Evolutionary conservation across 306 rosid species (phyloP).

Genomic region (Fragaria ananassa): DNA sequence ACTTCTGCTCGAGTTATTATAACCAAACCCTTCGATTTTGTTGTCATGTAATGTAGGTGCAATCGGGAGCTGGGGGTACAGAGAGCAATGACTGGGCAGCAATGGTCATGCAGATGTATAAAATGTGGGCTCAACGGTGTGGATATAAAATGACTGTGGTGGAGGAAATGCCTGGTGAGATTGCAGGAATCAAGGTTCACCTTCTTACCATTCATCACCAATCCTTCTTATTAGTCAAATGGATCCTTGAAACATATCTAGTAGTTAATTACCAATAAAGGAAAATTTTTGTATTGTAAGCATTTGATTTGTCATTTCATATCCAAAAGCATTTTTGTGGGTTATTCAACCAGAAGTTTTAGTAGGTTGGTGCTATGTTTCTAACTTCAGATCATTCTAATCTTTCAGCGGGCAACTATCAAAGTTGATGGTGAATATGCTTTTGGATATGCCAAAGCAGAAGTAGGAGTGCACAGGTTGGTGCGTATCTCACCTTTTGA

Average conservation of each 20-base stretch:
- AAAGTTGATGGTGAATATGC: constrained; percentile 93
- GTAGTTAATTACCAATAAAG: not conserved
- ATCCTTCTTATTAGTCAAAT: constrained; percentile 13
- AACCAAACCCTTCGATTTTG: constrained; percentile 16
- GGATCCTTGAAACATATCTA: not conserved
- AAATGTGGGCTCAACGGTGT: constrained; percentile 68
- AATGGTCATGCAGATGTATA: constrained; percentile 95
- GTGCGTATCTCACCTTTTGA: constrained; percentile 97
- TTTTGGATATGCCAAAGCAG: constrained; percentile 97
- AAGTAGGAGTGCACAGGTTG: constrained; percentile 93
- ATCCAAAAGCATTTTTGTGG: not conserved
- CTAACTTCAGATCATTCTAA: constrained; percentile 27
- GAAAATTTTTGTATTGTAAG: not conserved
- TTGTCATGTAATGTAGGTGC: constrained; percentile 54
- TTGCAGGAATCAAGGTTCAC: constrained; percentile 97
- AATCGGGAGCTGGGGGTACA: constrained; percentile 98
- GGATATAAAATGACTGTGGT: constrained; percentile 70
- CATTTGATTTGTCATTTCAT: not conserved
- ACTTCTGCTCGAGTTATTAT: constrained; percentile 13
- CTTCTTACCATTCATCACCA: constrained; percentile 38
- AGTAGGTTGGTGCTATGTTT: constrained; percentile 20
- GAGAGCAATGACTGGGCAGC: constrained; percentile 99
- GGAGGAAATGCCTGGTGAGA: constrained; percentile 96
- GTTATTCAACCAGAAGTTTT: not conserved
- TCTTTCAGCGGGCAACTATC: constrained; percentile 84